Percentiles rank a stretch among this genome's conserved stretches.
phyloP scores from a whole-genome alignment of 306 rosid genomes.

The Heteromeles arbutifolia region DNA sequence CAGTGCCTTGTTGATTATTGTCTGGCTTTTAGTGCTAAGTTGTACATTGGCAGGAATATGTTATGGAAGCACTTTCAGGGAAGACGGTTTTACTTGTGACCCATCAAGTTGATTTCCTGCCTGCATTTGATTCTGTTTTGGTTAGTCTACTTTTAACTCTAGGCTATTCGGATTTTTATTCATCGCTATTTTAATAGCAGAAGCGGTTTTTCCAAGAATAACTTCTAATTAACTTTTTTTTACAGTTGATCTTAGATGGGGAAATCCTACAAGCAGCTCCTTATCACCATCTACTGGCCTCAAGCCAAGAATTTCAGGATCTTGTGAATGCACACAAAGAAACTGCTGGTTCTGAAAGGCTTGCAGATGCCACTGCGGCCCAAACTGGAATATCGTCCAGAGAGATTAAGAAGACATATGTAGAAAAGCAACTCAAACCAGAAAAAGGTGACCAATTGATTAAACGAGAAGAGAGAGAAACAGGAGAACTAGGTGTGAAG shows the following conservation, averaged over 20 bases:
- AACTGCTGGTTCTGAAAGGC: constrained; percentile 77
- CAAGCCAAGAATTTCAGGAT: constrained; percentile 67
- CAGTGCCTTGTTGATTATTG: background rate
- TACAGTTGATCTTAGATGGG: constrained; percentile 81
- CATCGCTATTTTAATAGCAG: background rate
- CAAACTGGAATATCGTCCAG: constrained; percentile 17
- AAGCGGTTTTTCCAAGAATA: background rate
- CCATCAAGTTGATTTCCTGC: constrained; percentile 97
- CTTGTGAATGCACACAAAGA: constrained; percentile 96
- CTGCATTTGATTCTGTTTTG: constrained; percentile 74
- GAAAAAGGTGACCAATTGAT: constrained; percentile 65
- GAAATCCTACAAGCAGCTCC: constrained; percentile 62
- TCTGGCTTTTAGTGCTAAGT: constrained; percentile 13
- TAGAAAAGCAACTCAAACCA: constrained; percentile 28
- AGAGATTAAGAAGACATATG: constrained; percentile 47
- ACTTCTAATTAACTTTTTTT: background rate
- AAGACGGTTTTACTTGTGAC: constrained; percentile 87
- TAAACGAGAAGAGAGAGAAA: constrained; percentile 78
- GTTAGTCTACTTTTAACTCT: constrained; percentile 32
- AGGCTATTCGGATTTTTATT: background rate
- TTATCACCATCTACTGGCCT: constrained; percentile 47
- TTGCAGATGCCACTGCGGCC: constrained; percentile 30
- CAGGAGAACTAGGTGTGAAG: constrained; percentile 67
- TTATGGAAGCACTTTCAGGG: constrained; percentile 63
- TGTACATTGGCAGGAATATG: constrained; percentile 56